Percentiles rank a stretch among this genome's conserved stretches.
These are phyloP conservation scores for Cordyceps cicadae DNA, from an alignment of 2,329 filamentous ascomycete genomes.

Conservation along the genomic window DNA sequence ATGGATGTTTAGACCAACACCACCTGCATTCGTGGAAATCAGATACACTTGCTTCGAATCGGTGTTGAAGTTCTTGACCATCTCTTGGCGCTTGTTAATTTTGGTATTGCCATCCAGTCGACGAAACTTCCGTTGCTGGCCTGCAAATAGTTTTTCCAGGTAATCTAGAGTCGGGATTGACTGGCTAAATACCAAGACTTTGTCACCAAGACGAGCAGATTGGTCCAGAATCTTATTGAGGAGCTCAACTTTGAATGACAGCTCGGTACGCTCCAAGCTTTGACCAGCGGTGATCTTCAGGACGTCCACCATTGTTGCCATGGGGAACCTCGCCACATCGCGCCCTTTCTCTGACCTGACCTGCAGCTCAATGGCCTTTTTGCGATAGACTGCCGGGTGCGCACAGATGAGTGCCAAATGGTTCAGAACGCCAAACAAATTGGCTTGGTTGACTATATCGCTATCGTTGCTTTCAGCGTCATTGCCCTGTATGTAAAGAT, in stretches of 20 bases:
- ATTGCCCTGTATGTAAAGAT: slow-evolving; percentile 29
- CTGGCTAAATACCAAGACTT: slow-evolving; percentile 73
- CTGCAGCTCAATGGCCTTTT: slow-evolving; percentile 21
- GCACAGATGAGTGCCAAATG: slow-evolving; percentile 42
- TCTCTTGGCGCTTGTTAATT: slow-evolving; percentile 48
- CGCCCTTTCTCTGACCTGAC: slow-evolving; percentile 10
- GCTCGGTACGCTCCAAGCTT: slow-evolving; percentile 35
- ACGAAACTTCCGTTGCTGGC: slow-evolving; percentile 37
- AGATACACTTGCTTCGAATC: slow-evolving; percentile 55
- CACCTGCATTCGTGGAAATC: slow-evolving; percentile 77
- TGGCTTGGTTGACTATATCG: slow-evolving; percentile 7
- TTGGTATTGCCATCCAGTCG: slow-evolving; percentile 62
- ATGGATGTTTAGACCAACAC: slow-evolving; percentile 73
- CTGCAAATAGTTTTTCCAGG: slow-evolving; percentile 48
- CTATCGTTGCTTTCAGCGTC: slow-evolving; percentile 2
- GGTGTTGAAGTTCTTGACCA: slow-evolving; percentile 62
- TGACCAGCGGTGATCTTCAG: slow-evolving; percentile 29
- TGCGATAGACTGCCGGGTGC: slow-evolving; percentile 42
- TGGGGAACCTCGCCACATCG: slow-evolving; percentile 17
- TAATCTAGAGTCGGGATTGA: slow-evolving; percentile 63
- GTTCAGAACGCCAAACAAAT: slow-evolving; percentile 28
- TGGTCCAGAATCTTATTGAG: slow-evolving; percentile 62
- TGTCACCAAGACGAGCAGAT: slow-evolving; percentile 55
- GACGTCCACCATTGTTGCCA: slow-evolving; percentile 20
- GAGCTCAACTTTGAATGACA: slow-evolving; percentile 62